Evolutionary conservation across 2,329 filamentous ascomycete species (phyloP), one percentile per base, ranked within the genome.

Genomic region (Microcyclosporella mali): DNA sequence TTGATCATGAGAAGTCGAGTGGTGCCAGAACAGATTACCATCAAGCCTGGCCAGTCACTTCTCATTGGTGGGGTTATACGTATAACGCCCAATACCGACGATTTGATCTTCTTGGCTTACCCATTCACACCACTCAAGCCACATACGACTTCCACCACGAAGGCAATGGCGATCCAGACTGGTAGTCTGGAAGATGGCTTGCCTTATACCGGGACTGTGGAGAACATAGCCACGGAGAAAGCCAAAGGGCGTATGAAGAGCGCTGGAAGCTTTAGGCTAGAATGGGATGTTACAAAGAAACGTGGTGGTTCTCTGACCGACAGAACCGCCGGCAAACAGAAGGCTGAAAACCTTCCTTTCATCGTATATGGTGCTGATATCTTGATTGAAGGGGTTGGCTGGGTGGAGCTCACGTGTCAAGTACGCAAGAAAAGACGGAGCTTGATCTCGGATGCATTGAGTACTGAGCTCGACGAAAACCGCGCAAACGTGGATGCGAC

Each of bases 341-440:
- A 77, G 43, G 74, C 84, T 0, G 80, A 86, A 2, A 69, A 73
- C 12, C 70, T 97, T 3, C 87, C 88, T 0, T 98, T 89, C 65
- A 77, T 78, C 11, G 80, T 97, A 2, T 74, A 92, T 47, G 80
- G 84, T 7, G 77, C 83, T 0, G 94, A 98, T 60, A 80, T 98
- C 17, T 70, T 98, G 11, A 81, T 98, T 37, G 90, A 97, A 63
- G 88, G 92, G 2, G 83, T 88, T 18, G 92, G 92, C 6, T 98
- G 94, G 85, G 76, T 98, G 2, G 92, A 98, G 66, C 65, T 98
- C 31, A 82, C 81, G 1, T 82, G 82, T 2, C 90, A 98, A 66
- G 79, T 94, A 8, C 79, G 90, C 1, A 59, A 57, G 18, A 45
- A 50, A 15, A 41, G 33, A 41, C 54, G 53, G 36, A 50, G 45